Evolutionary conservation across 2,329 filamentous ascomycete genomes (phyloP).

Genomic region (Colletotrichum eremochloae): DNA sequence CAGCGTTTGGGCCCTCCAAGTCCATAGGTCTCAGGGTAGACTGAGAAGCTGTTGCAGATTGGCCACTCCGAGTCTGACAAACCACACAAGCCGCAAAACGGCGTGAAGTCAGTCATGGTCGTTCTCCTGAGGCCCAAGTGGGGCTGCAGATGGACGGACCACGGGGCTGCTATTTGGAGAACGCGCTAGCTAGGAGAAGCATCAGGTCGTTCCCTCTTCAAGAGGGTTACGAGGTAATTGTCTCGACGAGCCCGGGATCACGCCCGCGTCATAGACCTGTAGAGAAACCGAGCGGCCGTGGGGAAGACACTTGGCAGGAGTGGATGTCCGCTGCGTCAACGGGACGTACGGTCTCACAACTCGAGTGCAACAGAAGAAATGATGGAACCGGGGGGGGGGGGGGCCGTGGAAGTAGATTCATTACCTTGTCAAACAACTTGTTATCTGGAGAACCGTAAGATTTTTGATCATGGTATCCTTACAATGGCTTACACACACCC

Average conservation of each 20-base stretch:
- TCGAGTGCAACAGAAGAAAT: conserved; percentile 1
- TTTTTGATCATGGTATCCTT: neutral
- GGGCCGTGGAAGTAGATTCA: neutral
- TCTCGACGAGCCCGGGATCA: conserved; percentile 24
- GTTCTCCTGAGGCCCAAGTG: conserved; percentile 13
- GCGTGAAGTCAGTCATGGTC: neutral
- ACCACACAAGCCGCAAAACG: neutral
- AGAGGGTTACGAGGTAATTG: conserved; percentile 17
- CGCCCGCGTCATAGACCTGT: neutral
- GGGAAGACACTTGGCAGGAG: conserved; percentile 24
- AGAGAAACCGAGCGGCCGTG: conserved; percentile 16
- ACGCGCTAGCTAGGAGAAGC: conserved; percentile 5
- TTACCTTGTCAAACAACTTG: neutral
- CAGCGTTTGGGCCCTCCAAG: neutral
- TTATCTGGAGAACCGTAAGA: neutral
- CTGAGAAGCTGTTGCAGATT: neutral
- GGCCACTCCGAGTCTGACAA: conserved; percentile 1
- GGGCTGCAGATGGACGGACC: neutral
- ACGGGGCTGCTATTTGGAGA: conserved; percentile 20
- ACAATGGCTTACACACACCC: conserved; percentile 9
- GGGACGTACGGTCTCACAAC: conserved; percentile 8
- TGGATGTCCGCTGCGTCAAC: conserved; percentile 29
- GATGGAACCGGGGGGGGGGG: neutral
- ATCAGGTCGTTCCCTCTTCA: neutral
- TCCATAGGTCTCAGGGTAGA: neutral